A percentile compares a stretch with the other conserved stretches of the same genome.
Conservation (phyloP, 2,329 filamentous ascomycete species). For the Fusarium sp. region DNA sequence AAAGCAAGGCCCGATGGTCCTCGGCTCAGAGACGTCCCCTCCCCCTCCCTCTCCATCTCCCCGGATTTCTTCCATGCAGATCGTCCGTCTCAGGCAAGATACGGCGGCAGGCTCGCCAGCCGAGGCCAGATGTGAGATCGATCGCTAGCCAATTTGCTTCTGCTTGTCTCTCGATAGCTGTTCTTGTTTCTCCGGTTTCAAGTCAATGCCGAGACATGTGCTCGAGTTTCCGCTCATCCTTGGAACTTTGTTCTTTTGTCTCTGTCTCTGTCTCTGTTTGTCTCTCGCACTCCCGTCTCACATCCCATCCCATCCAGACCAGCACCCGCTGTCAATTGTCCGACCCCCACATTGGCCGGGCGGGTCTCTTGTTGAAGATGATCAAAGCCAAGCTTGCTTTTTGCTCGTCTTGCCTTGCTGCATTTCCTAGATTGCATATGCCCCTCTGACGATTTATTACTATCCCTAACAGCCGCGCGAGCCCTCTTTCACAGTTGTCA, state of each 20-base stretch:
- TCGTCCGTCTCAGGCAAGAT: conserved; percentile 25
- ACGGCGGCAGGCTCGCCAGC: conserved; percentile 31
- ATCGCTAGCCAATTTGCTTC: conserved; percentile 8
- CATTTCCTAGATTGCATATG: conserved; percentile 1
- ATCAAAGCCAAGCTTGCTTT: conserved; percentile 2
- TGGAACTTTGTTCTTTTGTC: background rate
- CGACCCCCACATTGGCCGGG: conserved; percentile 28
- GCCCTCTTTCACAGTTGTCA: background rate
- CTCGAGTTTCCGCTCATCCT: background rate
- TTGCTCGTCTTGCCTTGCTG: conserved; percentile 5
- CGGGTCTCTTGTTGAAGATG: conserved; percentile 34
- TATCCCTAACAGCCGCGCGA: background rate
- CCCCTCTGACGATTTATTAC: conserved; percentile 1
- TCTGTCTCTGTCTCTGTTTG: too few relatives aligned
- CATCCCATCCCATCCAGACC: background rate
- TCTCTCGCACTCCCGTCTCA: background rate
- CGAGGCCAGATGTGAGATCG: conserved; percentile 22
- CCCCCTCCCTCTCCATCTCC: conserved; percentile 30
- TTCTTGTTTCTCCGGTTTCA: conserved; percentile 2
- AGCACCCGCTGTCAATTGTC: conserved; percentile 18
- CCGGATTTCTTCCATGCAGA: conserved; percentile 40
- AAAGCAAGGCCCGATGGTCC: conserved; percentile 18
- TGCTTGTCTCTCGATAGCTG: background rate
- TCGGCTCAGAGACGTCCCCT: conserved; percentile 21
- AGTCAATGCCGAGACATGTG: background rate